phyloP scores from a whole-genome alignment of 2,329 filamentous ascomycete species.

The Neofusicoccum ribis region DNA sequence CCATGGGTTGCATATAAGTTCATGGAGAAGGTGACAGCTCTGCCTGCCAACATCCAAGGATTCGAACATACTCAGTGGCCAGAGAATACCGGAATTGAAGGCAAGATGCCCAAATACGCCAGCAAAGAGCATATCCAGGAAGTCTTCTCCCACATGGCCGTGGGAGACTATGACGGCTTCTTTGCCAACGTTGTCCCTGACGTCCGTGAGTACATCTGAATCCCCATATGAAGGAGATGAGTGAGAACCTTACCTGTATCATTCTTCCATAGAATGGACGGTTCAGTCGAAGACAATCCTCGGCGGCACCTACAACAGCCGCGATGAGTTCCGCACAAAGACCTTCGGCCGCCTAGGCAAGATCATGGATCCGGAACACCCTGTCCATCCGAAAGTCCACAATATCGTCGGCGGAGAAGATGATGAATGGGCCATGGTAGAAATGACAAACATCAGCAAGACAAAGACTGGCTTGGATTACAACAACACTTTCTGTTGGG shows the following conservation, averaged over 20 bases:
- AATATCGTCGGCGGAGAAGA: conserved; percentile 10
- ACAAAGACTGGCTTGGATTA: conserved; percentile 18
- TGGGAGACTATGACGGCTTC: conserved; percentile 1
- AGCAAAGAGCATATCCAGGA: neutral
- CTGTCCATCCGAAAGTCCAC: conserved; percentile 26
- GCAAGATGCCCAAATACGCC: neutral
- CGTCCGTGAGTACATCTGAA: neutral
- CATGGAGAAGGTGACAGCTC: neutral
- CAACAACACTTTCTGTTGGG: conserved; percentile 22
- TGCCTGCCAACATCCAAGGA: neutral
- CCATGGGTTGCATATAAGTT: neutral
- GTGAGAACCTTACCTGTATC: no score
- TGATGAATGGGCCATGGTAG: conserved; percentile 1
- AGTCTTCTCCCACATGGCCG: conserved; percentile 1
- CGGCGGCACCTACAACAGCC: neutral
- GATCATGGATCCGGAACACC: neutral
- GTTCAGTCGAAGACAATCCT: neutral
- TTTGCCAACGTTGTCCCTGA: neutral
- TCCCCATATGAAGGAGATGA: no score
- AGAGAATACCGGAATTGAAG: neutral
- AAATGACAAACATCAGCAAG: conserved; percentile 2
- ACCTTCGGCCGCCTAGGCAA: neutral
- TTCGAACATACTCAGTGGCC: neutral
- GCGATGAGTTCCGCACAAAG: conserved; percentile 1
- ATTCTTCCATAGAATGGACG: neutral